Evolutionary conservation across 441 rosid species (phyloP).

Genomic region (Pelargonium myrrhifolium): DNA sequence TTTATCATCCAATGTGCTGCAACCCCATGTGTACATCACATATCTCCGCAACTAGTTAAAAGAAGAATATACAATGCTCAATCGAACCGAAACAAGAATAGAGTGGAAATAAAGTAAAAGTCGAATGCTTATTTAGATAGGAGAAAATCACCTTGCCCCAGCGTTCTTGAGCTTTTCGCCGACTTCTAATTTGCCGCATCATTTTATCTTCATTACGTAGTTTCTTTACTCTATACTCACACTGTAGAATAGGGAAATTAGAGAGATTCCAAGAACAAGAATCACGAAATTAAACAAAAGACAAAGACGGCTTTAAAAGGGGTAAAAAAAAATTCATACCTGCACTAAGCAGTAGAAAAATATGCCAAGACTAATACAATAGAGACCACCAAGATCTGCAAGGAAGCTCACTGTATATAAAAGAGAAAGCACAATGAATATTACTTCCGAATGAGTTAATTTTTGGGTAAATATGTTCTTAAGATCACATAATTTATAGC

Average conservation of each 20-base stretch:
- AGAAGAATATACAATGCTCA: conserved; percentile 18
- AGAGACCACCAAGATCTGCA: conserved; percentile 97
- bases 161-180: conserved; percentile 62
- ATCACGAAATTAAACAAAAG: conserved; percentile 2
- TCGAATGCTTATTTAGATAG: conserved; percentile 6
- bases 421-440: conserved; percentile 14
- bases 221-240: conserved; percentile 73
- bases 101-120: conserved; percentile 6
- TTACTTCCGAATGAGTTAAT: neutral
- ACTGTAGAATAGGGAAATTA: conserved; percentile 36
- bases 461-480: neutral
- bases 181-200: conserved; percentile 56
- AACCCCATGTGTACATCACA: conserved; percentile 77
- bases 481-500: too few species aligned
- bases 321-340: conserved; percentile 34
- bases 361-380: conserved; percentile 82
- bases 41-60: conserved; percentile 73
- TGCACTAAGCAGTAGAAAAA: conserved; percentile 88
- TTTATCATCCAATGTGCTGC: conserved; percentile 44
- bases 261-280: conserved; percentile 4
- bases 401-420: conserved; percentile 84
- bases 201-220: conserved; percentile 75
- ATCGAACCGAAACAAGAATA: conserved; percentile 5
- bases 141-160: conserved; percentile 71
- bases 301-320: conserved; percentile 12